Evolutionary conservation across 164 flowering plant genomes (phyloP).

Genomic region (Chimonanthus praecox): DNA sequence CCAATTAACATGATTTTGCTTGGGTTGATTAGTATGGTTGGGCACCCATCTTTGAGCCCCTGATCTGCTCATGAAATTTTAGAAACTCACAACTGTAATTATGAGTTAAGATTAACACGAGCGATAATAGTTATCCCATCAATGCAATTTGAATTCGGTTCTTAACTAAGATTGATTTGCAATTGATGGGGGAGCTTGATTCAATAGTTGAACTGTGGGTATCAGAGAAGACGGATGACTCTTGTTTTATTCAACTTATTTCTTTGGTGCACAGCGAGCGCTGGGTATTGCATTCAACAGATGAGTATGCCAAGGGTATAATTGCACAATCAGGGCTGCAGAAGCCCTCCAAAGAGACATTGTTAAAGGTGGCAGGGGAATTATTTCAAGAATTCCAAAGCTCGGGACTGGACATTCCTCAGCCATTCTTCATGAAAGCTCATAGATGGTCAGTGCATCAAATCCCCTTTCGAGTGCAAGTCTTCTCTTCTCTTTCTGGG

Average conservation of each 20-base stretch:
- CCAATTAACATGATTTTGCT: too few species aligned
- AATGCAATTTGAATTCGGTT: too few species aligned
- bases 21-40: too few species aligned
- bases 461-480: conserved; percentile 1
- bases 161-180: too few species aligned
- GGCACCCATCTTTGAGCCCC: too few species aligned
- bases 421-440: conserved; percentile 70
- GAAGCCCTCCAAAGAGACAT: conserved; percentile 47
- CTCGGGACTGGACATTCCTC: conserved; percentile 39
- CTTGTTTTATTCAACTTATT: background rate
- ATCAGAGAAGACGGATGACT: too few species aligned
- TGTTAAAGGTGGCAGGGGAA: conserved; percentile 65
- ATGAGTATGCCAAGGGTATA: conserved; percentile 47
- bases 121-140: too few species aligned
- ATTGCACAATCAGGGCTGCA: conserved; percentile 58
- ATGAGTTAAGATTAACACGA: too few species aligned
- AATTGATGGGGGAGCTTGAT: too few species aligned
- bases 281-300: conserved; percentile 80
- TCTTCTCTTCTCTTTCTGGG: background rate
- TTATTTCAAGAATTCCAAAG: conserved; percentile 52
- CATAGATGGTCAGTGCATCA: conserved; percentile 70
- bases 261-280: conserved; percentile 41
- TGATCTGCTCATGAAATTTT: too few species aligned
- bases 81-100: too few species aligned
- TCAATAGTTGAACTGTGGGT: too few species aligned